These are phyloP conservation scores for Handroanthus guayacan DNA, from an alignment of 257 asterid species.

Conservation along the genomic window DNA sequence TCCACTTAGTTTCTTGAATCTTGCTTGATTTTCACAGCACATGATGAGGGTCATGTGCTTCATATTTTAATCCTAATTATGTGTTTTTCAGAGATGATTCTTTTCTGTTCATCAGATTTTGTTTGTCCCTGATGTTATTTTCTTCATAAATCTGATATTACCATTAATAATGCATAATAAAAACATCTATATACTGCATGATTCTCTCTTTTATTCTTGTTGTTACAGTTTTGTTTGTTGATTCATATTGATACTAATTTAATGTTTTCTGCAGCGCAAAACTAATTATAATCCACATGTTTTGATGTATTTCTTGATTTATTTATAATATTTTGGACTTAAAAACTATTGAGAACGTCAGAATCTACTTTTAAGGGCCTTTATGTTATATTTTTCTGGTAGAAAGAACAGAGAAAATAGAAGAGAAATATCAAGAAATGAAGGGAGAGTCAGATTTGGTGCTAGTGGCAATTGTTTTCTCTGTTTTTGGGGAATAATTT, in stretches of 20 bases:
- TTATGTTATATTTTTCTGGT: conserved; percentile 35
- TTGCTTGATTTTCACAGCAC: conserved; percentile 33
- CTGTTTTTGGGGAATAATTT: conserved; percentile 54
- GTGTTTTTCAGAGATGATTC: conserved; percentile 44
- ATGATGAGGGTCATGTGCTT: conserved; percentile 30
- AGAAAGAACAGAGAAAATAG: conserved; percentile 31
- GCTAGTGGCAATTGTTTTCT: conserved; percentile 34
- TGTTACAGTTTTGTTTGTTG: too few species aligned
- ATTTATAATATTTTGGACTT: conserved; percentile 48
- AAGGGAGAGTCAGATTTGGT: conserved; percentile 34
- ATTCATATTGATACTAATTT: conserved; percentile 45
- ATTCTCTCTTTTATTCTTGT: conserved; percentile 5
- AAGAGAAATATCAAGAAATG: conserved; percentile 25
- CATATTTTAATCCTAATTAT: background rate
- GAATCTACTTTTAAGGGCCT: conserved; percentile 31
- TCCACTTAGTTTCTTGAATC: conserved; percentile 20
- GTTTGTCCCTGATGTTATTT: conserved; percentile 33
- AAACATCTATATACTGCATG: conserved; percentile 7
- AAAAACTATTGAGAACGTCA: conserved; percentile 35
- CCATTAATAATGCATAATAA: conserved; percentile 25
- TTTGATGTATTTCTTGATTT: conserved; percentile 36
- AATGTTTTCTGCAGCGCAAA: conserved; percentile 47
- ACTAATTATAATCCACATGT: conserved; percentile 37
- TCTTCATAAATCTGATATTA: conserved; percentile 1
- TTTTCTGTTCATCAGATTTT: conserved; percentile 45